These are phyloP conservation scores for Plenodomus lindquistii DNA, from an alignment of 2,329 filamentous ascomycete genomes.

Conservation along the genomic window DNA sequence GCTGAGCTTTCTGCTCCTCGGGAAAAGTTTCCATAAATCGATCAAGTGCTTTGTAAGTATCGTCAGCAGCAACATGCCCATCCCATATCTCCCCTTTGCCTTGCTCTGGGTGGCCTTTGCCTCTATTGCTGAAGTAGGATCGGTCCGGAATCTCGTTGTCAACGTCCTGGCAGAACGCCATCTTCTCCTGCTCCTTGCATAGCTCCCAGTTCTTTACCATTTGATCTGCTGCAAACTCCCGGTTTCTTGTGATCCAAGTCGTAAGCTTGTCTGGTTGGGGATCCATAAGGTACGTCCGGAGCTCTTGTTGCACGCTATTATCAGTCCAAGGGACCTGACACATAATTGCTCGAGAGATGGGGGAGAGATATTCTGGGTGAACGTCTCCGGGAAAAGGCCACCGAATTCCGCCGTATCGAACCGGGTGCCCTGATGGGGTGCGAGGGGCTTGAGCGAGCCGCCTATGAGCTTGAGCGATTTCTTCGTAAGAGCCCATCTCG, in stretches of 20 bases:
- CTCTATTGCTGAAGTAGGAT: neutral
- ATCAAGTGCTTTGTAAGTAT: no score
- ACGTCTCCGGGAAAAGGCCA: neutral
- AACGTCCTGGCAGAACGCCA: neutral
- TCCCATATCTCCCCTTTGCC: no score
- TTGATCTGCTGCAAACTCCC: neutral
- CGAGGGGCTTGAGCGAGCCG: neutral
- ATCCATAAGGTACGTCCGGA: neutral
- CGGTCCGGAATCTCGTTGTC: neutral
- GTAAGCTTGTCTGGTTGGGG: neutral
- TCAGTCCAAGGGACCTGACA: neutral
- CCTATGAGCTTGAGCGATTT: neutral
- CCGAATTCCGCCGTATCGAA: neutral
- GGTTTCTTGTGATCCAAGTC: neutral
- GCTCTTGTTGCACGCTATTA: neutral
- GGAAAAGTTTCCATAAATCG: no score
- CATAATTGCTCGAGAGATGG: neutral
- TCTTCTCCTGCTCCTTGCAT: neutral
- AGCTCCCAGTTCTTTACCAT: neutral
- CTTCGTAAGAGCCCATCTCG: no score
- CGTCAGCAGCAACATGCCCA: no score
- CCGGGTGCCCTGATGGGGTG: neutral
- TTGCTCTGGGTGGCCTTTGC: no score
- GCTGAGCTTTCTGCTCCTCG: no score
- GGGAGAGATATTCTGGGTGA: neutral